phyloP scores from a whole-genome alignment of 139 green algal species.

The Ettlia oleoabundans region DNA sequence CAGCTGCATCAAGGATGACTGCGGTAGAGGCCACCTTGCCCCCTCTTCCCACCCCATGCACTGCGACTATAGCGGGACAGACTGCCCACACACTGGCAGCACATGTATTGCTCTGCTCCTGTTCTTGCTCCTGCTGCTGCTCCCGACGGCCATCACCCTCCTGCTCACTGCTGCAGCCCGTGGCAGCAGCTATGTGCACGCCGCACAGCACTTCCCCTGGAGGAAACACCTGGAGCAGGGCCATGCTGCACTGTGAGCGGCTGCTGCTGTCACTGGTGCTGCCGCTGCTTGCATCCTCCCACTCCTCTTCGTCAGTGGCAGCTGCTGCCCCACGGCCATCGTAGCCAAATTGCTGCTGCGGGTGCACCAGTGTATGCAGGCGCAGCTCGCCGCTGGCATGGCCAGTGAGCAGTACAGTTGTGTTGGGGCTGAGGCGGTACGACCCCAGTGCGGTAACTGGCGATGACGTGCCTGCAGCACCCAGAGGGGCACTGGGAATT shows the following conservation, averaged over 20 bases:
- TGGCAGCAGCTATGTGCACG: neutral
- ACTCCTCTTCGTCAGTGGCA: neutral
- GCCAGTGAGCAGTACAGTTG: conserved; percentile 49
- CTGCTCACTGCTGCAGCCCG: neutral
- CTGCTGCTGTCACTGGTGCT: too few relatives aligned
- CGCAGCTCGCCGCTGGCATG: conserved; percentile 52
- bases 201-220: conserved; percentile 17
- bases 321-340: neutral
- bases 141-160: neutral
- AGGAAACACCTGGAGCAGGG: neutral
- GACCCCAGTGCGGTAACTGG: conserved; percentile 43
- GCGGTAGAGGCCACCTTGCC: neutral
- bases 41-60: neutral
- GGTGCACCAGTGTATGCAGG: conserved; percentile 18
- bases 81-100: neutral
- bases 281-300: neutral
- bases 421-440: conserved; percentile 29
- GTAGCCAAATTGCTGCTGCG: neutral
- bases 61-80: neutral
- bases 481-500: too few relatives aligned
- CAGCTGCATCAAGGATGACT: neutral
- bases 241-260: neutral
- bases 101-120: neutral
- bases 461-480: conserved; percentile 23
- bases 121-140: neutral